phyloP scores from a whole-genome alignment of 352 stramenopile species.

The Phytopythium montanum region DNA sequence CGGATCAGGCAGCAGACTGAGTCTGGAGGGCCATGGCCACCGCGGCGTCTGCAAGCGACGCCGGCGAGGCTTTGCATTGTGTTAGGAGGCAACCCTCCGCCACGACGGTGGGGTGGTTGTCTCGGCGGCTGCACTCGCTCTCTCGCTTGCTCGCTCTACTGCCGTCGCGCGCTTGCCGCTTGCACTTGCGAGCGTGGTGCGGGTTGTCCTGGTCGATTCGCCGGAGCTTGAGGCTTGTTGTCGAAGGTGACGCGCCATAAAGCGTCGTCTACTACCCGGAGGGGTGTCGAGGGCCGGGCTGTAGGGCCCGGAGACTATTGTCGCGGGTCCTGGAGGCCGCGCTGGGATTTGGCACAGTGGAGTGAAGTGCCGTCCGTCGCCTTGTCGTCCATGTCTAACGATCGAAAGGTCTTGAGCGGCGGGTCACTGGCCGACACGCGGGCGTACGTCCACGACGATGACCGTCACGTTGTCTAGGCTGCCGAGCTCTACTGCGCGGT shows the following conservation, averaged over 20 bases:
- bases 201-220: not conserved
- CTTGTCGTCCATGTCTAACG: too few relatives aligned
- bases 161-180: not conserved
- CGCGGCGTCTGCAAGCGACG: too few relatives aligned
- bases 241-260: too few relatives aligned
- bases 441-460: constrained; percentile 62
- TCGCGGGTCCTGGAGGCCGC: too few relatives aligned
- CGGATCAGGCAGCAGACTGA: not conserved
- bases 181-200: not conserved
- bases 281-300: too few relatives aligned
- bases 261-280: too few relatives aligned
- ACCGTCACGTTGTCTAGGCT: constrained; percentile 80
- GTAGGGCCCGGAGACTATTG: too few relatives aligned
- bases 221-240: too few relatives aligned
- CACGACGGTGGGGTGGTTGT: not conserved
- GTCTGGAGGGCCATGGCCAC: too few relatives aligned
- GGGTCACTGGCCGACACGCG: not conserved
- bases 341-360: too few relatives aligned
- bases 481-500: constrained; percentile 63
- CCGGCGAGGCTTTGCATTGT: not conserved
- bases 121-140: not conserved
- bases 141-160: not conserved
- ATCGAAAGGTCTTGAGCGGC: not conserved
- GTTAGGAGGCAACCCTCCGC: not conserved
- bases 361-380: too few relatives aligned